These are phyloP conservation scores for Lichtheimia hyalospora DNA, from an alignment of 371 early-diverging fungal species.

Conservation along the genomic window DNA sequence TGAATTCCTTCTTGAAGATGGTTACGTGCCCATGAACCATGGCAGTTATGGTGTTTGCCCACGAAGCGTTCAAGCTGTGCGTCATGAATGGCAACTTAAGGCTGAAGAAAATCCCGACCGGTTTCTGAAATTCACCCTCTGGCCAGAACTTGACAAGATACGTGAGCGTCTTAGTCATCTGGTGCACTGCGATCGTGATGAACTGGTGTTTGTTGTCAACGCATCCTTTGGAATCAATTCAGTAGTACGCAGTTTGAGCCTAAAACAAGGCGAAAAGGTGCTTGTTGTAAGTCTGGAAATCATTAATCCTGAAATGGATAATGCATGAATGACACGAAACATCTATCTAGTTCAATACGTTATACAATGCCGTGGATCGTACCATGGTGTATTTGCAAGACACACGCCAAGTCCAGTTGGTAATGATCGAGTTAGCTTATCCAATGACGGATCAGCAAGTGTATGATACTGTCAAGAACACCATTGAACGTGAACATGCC, in stretches of 20 bases:
- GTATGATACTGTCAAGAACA: slow-evolving; percentile 23
- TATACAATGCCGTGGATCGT: slow-evolving; percentile 46
- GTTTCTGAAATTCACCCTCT: slow-evolving; percentile 16
- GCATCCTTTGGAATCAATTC: slow-evolving; percentile 45
- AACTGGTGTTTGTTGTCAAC: slow-evolving; percentile 45
- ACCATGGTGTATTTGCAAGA: slow-evolving; percentile 38
- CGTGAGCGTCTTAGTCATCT: slow-evolving; percentile 18
- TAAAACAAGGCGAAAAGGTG: slow-evolving; percentile 40
- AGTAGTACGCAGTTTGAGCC: slow-evolving; percentile 37
- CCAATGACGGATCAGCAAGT: slow-evolving; percentile 35
- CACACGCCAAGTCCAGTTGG: slow-evolving; percentile 27
- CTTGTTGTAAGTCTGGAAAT: slow-evolving; percentile 24
- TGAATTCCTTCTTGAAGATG: slow-evolving; percentile 41
- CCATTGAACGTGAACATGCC: slow-evolving; percentile 21
- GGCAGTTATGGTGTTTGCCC: slow-evolving; percentile 37
- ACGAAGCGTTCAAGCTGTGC: not conserved
- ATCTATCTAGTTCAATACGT: slow-evolving; percentile 37
- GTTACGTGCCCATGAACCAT: slow-evolving; percentile 45
- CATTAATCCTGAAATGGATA: not conserved
- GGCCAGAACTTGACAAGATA: slow-evolving; percentile 10
- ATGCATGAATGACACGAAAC: not conserved
- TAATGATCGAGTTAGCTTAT: slow-evolving; percentile 28
- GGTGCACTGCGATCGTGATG: slow-evolving; percentile 39
- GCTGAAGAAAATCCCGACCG: slow-evolving; percentile 16
- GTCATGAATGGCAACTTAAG: slow-evolving; percentile 15